Percentiles rank a stretch among this genome's conserved stretches.
Evolutionary conservation across 352 stramenopile genomes (phyloP).

Genomic region (Globisporangium carolinianum): DNA sequence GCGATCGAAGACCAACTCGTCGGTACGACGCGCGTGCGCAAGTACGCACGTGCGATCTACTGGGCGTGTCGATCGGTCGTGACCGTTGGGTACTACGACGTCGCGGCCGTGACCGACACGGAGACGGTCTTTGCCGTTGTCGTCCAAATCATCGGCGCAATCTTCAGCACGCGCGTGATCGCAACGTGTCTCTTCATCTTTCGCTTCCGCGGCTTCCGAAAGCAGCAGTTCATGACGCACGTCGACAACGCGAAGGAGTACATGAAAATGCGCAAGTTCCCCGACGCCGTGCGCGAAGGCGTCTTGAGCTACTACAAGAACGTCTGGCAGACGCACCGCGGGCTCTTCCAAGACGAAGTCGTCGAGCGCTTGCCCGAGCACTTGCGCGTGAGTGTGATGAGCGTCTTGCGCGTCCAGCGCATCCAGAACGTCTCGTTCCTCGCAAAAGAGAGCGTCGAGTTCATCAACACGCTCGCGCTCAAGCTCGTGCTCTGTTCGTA

Average conservation of each 20-base stretch:
- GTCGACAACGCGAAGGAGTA: conserved; percentile 70
- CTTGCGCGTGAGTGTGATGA: conserved; percentile 44
- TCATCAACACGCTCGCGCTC: conserved; percentile 59
- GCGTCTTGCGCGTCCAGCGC: conserved; percentile 47
- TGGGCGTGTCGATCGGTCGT: conserved; percentile 51
- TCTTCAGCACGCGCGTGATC: conserved; percentile 63
- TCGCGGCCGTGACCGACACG: conserved; percentile 34
- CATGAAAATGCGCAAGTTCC: conserved; percentile 61
- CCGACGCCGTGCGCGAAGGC: conserved; percentile 43
- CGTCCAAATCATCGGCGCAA: conserved; percentile 49
- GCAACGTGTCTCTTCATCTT: conserved; percentile 73
- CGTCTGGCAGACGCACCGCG: conserved; percentile 42
- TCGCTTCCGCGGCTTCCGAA: conserved; percentile 39
- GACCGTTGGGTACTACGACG: conserved; percentile 59
- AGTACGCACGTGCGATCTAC: conserved; percentile 54
- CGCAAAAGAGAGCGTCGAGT: conserved; percentile 56
- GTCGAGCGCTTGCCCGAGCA: conserved; percentile 49
- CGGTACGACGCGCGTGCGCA: conserved; percentile 25
- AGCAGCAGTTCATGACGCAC: conserved; percentile 62
- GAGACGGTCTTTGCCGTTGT: conserved; percentile 55
- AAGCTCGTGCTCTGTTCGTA: conserved; percentile 41
- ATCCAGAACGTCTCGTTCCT: conserved; percentile 57
- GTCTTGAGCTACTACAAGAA: conserved; percentile 60
- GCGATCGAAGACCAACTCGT: conserved; percentile 62
- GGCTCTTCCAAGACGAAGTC: conserved; percentile 36